Base-by-base conservation (phyloP, 163 green algal species). In the Volvox carteri region DNA sequence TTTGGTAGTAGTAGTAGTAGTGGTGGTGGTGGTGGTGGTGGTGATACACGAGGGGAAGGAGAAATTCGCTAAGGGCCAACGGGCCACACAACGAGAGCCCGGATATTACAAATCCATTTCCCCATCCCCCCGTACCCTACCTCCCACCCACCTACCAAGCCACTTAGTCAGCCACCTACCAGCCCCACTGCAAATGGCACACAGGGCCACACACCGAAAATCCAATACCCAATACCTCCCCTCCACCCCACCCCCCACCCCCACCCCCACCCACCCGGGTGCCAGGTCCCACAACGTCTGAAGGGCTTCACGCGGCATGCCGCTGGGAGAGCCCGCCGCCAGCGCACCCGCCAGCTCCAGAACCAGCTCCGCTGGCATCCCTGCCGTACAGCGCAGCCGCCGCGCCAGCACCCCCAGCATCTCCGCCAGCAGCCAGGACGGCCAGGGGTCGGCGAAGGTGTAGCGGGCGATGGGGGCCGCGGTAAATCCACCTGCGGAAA, bases 221-320 rank as follows among this genome's bases (percentile, higher is more conserved):
- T n/a, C n/a, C n/a, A n/a, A n/a, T n/a, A n/a, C n/a, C n/a, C n/a
- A n/a, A n/a, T n/a, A n/a, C n/a, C n/a, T n/a, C n/a, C n/a, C n/a
- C n/a, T n/a, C n/a, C n/a, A n/a, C n/a, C 28, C 54, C 54, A 65
- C 25, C 54, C 54, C 54, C 19, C 3, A 65, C 7, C 54, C 54
- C 25, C 54, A 65, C 54, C 54, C 54, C 19, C 54, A 65, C 54
- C 54, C 54, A 92, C 48, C 86, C 88, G 42, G 95, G 86, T 39
- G 93, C 92, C 58, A 88, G 74, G 65, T 93, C 95, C 95, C 95
- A 97, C 89, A 96, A 91, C 30, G 74, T 78, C 84, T 90, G 84
- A 84, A 98, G 74, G 54, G 93, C 90, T 25, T 94, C 92, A 6
- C 92, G 78, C 75, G 93, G 91, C 62, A 95, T 88, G 30, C 85